Base-by-base conservation (phyloP, 345 rosid genomes). In the Ricinus communis region DNA sequence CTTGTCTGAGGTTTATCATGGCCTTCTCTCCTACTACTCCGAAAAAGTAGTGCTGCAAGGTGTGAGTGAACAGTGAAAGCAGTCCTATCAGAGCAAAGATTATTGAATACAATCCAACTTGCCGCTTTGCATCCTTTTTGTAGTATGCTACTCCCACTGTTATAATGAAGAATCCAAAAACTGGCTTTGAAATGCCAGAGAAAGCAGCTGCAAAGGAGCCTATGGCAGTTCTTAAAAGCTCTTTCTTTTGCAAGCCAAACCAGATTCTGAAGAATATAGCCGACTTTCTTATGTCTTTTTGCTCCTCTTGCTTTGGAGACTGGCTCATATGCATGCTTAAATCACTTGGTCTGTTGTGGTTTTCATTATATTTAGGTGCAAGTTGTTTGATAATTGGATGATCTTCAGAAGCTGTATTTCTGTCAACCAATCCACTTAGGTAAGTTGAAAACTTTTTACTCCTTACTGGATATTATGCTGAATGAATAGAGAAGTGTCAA, bases 11-110 rank as follows among this genome's bases (percentile, higher is more conserved):
- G 76, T 87, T 86, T 58, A 67, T 73, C 91, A 85, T 85, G 69
- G 91, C 89, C 80, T 76, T 87, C 77, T 85, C 93, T 49, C 91
- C 93, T 1, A 88, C 82, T 51, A 82, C 74, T 33, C 93, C 93
- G 30, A 79, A 88, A 80, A 79, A 83, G 82, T 88, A 88, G 81
- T 87, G 91, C 70, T 86, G 93, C 78, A 85, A 59, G 68, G 85
- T 83, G 77, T 82, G 89, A 69, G 81, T 71, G 73, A 86, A 75
- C 45, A 86, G 69, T 31, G 90, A 79, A 62, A 88, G 72, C 65
- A 86, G 38, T 47, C 93, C 89, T 49, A 86, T 51, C 7, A 71
- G 50, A 31, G 83, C 76, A 70, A 88, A 86, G 33, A 76, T 40
- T 64, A 85, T 64, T 2, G 91, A 85, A 77, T 70, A 86, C 74